These are phyloP conservation scores for Apiotrichum domesticum DNA, from an alignment of 1,284 basidiomycete genomes.

Conservation along the genomic window DNA sequence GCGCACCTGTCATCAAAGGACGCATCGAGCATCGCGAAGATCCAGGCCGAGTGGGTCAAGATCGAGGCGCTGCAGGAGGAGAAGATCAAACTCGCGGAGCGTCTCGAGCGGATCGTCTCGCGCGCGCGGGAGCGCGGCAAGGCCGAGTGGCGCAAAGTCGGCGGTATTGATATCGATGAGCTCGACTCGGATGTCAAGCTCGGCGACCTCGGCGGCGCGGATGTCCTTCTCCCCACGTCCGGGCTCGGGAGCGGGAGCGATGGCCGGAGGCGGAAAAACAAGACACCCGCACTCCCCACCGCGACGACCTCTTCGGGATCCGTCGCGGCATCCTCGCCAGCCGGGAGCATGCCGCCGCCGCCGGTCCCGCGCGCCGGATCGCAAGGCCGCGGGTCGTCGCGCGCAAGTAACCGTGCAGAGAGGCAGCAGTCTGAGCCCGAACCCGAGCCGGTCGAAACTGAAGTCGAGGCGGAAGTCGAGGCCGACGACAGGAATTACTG, in stretches of 20 bases:
- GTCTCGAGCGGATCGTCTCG: slow-evolving; percentile 40
- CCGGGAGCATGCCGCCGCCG: slow-evolving; percentile 5
- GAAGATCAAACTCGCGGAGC: slow-evolving; percentile 42
- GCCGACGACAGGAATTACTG: slow-evolving; percentile 66
- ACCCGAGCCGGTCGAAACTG: slow-evolving; percentile 23
- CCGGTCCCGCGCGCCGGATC: slow-evolving; percentile 8
- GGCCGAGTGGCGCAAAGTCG: slow-evolving; percentile 42
- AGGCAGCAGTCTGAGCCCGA: slow-evolving; percentile 15
- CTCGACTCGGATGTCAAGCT: slow-evolving; percentile 19
- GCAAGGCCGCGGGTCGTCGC: neutral
- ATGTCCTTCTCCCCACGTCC: slow-evolving; percentile 32
- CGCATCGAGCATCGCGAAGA: slow-evolving; percentile 37
- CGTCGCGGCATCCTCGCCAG: neutral
- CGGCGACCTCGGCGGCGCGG: slow-evolving; percentile 33
- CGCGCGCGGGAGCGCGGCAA: slow-evolving; percentile 38
- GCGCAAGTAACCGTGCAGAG: neutral
- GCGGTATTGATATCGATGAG: slow-evolving; percentile 40
- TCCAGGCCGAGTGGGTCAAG: slow-evolving; percentile 43
- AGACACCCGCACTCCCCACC: slow-evolving; percentile 5
- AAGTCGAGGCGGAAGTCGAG: slow-evolving; percentile 26
- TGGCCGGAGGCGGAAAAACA: slow-evolving; percentile 11
- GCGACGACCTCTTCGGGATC: slow-evolving; percentile 7
- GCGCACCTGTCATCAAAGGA: slow-evolving; percentile 40
- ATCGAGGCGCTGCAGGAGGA: slow-evolving; percentile 42
- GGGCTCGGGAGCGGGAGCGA: slow-evolving; percentile 32